Evolutionary conservation across 257 asterid species (phyloP), one percentile per base, ranked within the genome.

Genomic region (Dorcoceras hygrometricum): DNA sequence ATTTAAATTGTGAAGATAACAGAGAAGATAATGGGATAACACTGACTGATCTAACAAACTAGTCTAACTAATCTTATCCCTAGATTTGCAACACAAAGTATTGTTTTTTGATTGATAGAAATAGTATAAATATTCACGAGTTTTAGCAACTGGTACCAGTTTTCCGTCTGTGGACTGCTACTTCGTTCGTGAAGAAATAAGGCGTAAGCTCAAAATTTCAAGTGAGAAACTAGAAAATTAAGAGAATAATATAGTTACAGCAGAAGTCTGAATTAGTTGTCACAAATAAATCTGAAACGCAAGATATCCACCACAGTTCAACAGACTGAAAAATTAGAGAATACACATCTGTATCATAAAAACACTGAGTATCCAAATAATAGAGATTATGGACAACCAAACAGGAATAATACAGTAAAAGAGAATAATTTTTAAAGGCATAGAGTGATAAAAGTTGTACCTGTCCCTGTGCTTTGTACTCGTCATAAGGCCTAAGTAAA

Each of bases 391-490:
- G 19, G 61, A 62, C 68, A 63, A 75, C 50, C 69, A 67, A 73
- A 48, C 55, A 55, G 57, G 59, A 25, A 48, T 8, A 63, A 43
- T 43, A 19, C 25, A 67, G 23, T 65, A 27, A 48, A 36, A 12
- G 31, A 34, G 73, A 64, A 68, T 55, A 72, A 39, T 0, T 11
- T 61, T 7, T 19, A 8, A 25, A 6, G 51, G 50, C 62, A 69
- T 66, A 50, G 67, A 65, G 57, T 39, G 48, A 19, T 23, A 72
- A 57, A 67, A 19, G 67, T 51, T 48, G 69, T 85, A 93, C 99
- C 96, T 90, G 99, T 53, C 99, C 99, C 84, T 77, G 92, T 63
- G 99, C 87, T 84, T 88, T 90, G 84, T 80, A 77, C 67, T 83
- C 97, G 77, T 90, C 95, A 73, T 88, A 94, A 23, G 97, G 99